phyloP scores from a whole-genome alignment of 768 basidiomycete species.

The Aureoboletus auriporus region DNA sequence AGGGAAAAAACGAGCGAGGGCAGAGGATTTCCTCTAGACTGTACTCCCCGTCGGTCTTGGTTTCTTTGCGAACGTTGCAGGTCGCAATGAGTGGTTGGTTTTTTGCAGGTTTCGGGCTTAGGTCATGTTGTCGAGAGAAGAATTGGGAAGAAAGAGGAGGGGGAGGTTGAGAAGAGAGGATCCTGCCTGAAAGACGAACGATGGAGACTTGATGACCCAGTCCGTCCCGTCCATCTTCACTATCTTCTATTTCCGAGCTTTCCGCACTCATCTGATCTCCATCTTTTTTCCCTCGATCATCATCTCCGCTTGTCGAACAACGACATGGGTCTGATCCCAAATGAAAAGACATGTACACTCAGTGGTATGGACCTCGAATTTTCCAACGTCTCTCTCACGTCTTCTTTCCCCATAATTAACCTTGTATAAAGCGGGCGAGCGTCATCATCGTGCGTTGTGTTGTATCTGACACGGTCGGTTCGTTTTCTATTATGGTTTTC shows the following conservation, averaged over 20 bases:
- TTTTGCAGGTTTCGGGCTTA: constrained; percentile 27
- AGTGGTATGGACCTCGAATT: constrained; percentile 27
- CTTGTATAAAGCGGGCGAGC: constrained; percentile 18
- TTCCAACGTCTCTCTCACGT: constrained; percentile 18
- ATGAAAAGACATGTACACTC: constrained; percentile 14
- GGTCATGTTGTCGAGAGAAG: constrained; percentile 16
- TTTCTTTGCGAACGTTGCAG: constrained; percentile 25
- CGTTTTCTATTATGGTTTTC: constrained; percentile 7
- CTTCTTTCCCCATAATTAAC: constrained; percentile 12
- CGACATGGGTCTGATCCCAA: constrained; percentile 4
- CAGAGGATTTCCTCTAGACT: constrained; percentile 75
- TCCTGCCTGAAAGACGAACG: constrained; percentile 10
- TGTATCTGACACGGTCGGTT: constrained; percentile 32
- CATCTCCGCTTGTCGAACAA: constrained; percentile 9
- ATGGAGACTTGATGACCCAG: constrained; percentile 32
- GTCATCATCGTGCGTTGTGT: constrained; percentile 7
- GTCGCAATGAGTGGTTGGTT: constrained; percentile 28
- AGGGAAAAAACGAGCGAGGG: constrained; percentile 81
- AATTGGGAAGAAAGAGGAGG: neutral
- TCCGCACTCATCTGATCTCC: constrained; percentile 26
- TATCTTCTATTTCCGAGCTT: constrained; percentile 19
- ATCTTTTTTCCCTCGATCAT: constrained; percentile 7
- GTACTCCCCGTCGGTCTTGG: constrained; percentile 24
- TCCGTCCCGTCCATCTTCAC: constrained; percentile 34
- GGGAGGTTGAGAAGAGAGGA: neutral